Conservation (phyloP, 1,139 yeast species). For the Trichomonascaceae sp. region DNA sequence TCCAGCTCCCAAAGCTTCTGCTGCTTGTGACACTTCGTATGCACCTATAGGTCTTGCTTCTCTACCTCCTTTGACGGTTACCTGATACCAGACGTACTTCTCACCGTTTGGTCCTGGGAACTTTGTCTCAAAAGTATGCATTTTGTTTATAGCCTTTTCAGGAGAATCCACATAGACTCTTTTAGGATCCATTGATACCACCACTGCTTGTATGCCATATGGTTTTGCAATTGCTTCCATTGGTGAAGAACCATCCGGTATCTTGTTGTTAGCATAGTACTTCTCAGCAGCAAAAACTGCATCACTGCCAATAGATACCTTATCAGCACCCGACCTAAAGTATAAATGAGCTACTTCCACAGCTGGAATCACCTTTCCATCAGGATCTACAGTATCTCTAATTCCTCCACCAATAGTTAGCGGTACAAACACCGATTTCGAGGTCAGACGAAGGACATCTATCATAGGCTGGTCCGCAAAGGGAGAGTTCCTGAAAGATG, state of each 20-base stretch:
- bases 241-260: slow-evolving; percentile 69
- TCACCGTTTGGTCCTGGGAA: slow-evolving; percentile 80
- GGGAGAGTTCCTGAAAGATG: slow-evolving; percentile 92
- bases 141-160: slow-evolving; percentile 41
- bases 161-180: slow-evolving; percentile 68
- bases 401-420: slow-evolving; percentile 98
- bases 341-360: slow-evolving; percentile 84
- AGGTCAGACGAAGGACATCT: slow-evolving; percentile 74
- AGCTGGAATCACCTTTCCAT: slow-evolving; percentile 69
- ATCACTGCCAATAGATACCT: slow-evolving; percentile 95
- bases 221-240: slow-evolving; percentile 87
- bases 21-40: slow-evolving; percentile 76
- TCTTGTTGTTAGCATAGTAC: slow-evolving; percentile 53
- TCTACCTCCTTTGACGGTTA: slow-evolving; percentile 94
- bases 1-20: slow-evolving; percentile 95
- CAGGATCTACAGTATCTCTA: slow-evolving; percentile 77
- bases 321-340: slow-evolving; percentile 95
- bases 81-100: slow-evolving; percentile 84
- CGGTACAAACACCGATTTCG: slow-evolving; percentile 90
- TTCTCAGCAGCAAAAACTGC: slow-evolving; percentile 87
- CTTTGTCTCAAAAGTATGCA: slow-evolving; percentile 50
- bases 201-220: slow-evolving; percentile 95
- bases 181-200: slow-evolving; percentile 93
- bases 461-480: slow-evolving; percentile 90
- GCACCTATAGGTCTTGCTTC: slow-evolving; percentile 88